A percentile compares a stretch with the other conserved stretches of the same genome.
Conservation (phyloP, 2,329 filamentous ascomycete genomes). For the Ophiobolus disseminans region DNA sequence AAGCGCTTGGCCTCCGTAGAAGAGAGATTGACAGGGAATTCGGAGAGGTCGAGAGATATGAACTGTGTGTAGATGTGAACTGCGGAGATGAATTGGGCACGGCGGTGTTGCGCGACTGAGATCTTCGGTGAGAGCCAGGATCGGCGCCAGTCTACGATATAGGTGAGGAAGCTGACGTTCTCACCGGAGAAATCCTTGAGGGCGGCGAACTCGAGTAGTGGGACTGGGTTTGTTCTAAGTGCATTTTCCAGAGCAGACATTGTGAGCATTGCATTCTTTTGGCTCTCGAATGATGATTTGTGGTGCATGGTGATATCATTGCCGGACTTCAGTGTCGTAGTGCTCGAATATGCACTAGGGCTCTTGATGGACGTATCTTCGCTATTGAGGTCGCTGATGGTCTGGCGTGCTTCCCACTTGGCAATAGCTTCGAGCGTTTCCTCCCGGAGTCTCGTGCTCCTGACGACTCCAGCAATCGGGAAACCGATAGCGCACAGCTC, state of each 20-base stretch:
- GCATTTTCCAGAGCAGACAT: slow-evolving; percentile 45
- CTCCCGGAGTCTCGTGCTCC: slow-evolving; percentile 32
- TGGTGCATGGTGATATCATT: slow-evolving; percentile 13
- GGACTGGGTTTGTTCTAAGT: slow-evolving; percentile 37
- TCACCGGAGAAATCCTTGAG: slow-evolving; percentile 46
- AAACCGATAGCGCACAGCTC: slow-evolving; percentile 41
- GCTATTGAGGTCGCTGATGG: slow-evolving; percentile 11
- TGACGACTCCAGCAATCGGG: slow-evolving; percentile 39
- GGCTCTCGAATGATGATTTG: slow-evolving; percentile 34
- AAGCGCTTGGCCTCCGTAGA: slow-evolving; percentile 38
- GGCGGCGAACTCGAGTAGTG: slow-evolving; percentile 42
- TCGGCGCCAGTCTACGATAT: slow-evolving; percentile 43
- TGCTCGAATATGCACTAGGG: slow-evolving; percentile 21
- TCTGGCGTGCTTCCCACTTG: slow-evolving; percentile 42
- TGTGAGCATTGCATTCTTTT: slow-evolving; percentile 41
- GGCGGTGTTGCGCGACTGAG: slow-evolving; percentile 30
- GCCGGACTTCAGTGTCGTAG: slow-evolving; percentile 24
- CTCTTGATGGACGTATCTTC: slow-evolving; percentile 18
- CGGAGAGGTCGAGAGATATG: slow-evolving; percentile 42
- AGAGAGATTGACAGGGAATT: slow-evolving; percentile 47
- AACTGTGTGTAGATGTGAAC: slow-evolving; percentile 44
- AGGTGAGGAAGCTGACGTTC: slow-evolving; percentile 45
- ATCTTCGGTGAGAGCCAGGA: slow-evolving; percentile 35
- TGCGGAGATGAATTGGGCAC: slow-evolving; percentile 38
- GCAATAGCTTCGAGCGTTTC: slow-evolving; percentile 44